phyloP scores from a whole-genome alignment of 2,329 filamentous ascomycete species.

The Pseudogymnoascus sp. region DNA sequence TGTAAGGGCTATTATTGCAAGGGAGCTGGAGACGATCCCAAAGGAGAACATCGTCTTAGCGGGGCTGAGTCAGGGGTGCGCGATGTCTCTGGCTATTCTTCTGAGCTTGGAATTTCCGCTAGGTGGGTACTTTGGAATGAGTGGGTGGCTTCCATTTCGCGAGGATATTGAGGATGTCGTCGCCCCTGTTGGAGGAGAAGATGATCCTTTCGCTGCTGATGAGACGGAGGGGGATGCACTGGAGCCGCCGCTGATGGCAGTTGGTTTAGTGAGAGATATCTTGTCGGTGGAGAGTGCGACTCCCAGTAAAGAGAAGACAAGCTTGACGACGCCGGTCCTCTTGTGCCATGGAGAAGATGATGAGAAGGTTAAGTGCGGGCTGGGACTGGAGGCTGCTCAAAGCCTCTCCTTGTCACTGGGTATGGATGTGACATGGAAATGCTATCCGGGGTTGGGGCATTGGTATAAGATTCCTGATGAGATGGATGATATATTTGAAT shows the following conservation, averaged over 20 bases:
- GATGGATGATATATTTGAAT: slow-evolving; percentile 39
- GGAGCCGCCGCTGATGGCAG: neutral
- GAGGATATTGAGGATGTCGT: slow-evolving; percentile 29
- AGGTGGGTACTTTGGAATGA: slow-evolving; percentile 42
- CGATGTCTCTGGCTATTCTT: slow-evolving; percentile 36
- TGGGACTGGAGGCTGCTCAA: slow-evolving; percentile 36
- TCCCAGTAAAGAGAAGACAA: neutral
- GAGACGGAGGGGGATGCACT: neutral
- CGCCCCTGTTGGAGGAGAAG: neutral
- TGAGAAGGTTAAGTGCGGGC: slow-evolving; percentile 17
- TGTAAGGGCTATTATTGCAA: slow-evolving; percentile 29
- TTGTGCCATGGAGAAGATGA: neutral
- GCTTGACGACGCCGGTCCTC: neutral
- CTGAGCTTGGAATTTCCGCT: slow-evolving; percentile 33
- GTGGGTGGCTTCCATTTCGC: slow-evolving; percentile 39
- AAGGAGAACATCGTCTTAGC: slow-evolving; percentile 40
- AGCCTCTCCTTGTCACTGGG: slow-evolving; percentile 29
- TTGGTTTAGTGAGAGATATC: neutral
- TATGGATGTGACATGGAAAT: slow-evolving; percentile 32
- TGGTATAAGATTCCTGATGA: slow-evolving; percentile 44
- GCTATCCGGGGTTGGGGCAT: slow-evolving; percentile 38
- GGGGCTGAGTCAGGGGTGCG: slow-evolving; percentile 48
- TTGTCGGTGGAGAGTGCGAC: neutral
- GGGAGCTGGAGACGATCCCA: slow-evolving; percentile 28
- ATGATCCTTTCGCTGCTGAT: neutral